Percentiles rank a stretch among this genome's conserved stretches.
phyloP scores from a whole-genome alignment of 192 early-diverging fungal species.

The Coemansia sp. region DNA sequence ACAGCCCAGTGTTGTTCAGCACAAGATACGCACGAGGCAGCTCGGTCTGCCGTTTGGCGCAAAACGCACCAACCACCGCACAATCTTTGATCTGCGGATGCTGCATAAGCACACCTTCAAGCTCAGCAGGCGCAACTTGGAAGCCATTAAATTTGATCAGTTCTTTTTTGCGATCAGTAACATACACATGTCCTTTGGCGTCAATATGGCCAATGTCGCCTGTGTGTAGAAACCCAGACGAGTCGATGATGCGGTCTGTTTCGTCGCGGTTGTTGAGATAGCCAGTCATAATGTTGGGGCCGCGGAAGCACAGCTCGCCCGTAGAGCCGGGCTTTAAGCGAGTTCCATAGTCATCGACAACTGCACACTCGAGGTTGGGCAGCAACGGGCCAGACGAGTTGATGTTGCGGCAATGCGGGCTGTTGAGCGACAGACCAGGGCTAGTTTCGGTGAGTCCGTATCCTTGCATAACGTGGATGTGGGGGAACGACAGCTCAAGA shows the following conservation, averaged over 20 bases:
- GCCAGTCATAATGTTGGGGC: slow-evolving; percentile 83
- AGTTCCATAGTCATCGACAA: slow-evolving; percentile 63
- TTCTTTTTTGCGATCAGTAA: slow-evolving; percentile 77
- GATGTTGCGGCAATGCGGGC: background rate
- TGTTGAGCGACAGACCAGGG: slow-evolving; percentile 28
- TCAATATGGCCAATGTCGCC: slow-evolving; percentile 75
- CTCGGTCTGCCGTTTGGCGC: slow-evolving; percentile 58
- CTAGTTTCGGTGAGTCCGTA: slow-evolving; percentile 65
- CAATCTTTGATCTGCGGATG: slow-evolving; percentile 67
- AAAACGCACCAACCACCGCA: slow-evolving; percentile 64
- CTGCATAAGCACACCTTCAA: slow-evolving; percentile 71
- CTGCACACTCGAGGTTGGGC: slow-evolving; percentile 67
- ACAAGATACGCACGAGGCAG: slow-evolving; percentile 38
- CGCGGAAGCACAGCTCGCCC: slow-evolving; percentile 84
- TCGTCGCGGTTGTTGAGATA: slow-evolving; percentile 78
- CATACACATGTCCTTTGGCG: slow-evolving; percentile 52
- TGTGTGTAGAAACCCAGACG: slow-evolving; percentile 79
- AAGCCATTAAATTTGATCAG: slow-evolving; percentile 90
- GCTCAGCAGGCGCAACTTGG: slow-evolving; percentile 79
- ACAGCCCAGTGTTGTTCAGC: background rate
- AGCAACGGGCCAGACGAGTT: slow-evolving; percentile 70
- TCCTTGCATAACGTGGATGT: slow-evolving; percentile 53
- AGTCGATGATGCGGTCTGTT: slow-evolving; percentile 65
- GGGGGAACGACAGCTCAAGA: slow-evolving; percentile 38
- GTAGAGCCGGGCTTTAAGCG: slow-evolving; percentile 31